These are phyloP conservation scores for Penicillium sp. DNA, from an alignment of 2,329 filamentous ascomycete species.

Conservation along the genomic window DNA sequence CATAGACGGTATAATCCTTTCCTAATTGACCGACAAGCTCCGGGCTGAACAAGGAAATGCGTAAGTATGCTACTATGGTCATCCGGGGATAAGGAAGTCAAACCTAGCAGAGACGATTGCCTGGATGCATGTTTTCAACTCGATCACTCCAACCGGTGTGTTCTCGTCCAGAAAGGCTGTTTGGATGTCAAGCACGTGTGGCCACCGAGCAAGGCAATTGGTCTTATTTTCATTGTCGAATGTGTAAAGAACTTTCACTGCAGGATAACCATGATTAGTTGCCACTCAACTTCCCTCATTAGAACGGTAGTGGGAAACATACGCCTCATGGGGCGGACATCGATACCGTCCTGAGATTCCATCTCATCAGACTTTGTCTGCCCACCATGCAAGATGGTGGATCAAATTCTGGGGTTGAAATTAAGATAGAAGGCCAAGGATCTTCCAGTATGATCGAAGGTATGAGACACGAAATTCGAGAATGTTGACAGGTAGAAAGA, in stretches of 20 bases:
- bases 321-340: conserved; percentile 66
- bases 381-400: conserved; percentile 30
- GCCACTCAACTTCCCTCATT: not conserved
- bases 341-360: conserved; percentile 52
- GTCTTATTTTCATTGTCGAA: conserved; percentile 87
- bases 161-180: conserved; percentile 76
- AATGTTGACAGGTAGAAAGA: conserved; percentile 4
- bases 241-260: conserved; percentile 95
- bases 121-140: conserved; percentile 81
- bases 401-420: not conserved
- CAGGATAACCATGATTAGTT: conserved; percentile 17
- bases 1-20: conserved; percentile 93
- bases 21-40: conserved; percentile 73
- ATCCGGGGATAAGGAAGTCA: conserved; percentile 19
- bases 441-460: not conserved
- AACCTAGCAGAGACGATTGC: conserved; percentile 67
- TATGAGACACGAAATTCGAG: not conserved
- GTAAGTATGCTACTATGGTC: conserved; percentile 6
- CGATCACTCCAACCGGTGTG: conserved; percentile 79
- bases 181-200: conserved; percentile 74
- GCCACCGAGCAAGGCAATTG: conserved; percentile 83
- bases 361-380: conserved; percentile 32
- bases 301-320: conserved; percentile 37
- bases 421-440: conserved; percentile 3
- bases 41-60: conserved; percentile 57